Percentiles rank a stretch among this genome's conserved stretches.
phyloP scores from a whole-genome alignment of 2,329 filamentous ascomycete species.

The Gaeumannomyces sp. region DNA sequence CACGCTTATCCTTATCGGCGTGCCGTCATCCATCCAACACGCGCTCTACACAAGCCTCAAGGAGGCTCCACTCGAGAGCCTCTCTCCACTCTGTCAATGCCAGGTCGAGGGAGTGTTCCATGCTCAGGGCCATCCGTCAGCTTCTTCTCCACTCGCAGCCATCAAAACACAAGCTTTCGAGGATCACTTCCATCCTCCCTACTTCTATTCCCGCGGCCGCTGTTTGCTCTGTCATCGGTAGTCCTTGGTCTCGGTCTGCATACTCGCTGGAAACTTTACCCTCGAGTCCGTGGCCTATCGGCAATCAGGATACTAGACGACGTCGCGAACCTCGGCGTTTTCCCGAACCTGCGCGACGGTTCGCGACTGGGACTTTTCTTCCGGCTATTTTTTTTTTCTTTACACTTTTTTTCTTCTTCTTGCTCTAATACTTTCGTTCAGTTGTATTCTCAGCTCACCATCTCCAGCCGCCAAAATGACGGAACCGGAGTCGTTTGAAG shows the following conservation, averaged over 20 bases:
- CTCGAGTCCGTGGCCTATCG: not conserved
- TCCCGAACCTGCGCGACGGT: not conserved
- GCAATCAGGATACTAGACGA: not conserved
- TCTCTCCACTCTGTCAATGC: not conserved
- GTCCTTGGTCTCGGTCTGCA: too few relatives aligned
- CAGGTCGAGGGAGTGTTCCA: too few relatives aligned
- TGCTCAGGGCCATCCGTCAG: not conserved
- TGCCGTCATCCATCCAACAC: not conserved
- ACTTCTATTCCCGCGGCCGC: not conserved
- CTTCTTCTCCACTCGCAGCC: not conserved
- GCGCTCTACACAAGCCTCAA: not conserved
- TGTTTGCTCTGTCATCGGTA: not conserved
- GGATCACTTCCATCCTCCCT: not conserved
- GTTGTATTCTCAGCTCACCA: not conserved
- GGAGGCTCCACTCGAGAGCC: not conserved
- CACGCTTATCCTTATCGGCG: not conserved
- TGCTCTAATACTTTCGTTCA: not conserved
- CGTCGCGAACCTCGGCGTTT: not conserved
- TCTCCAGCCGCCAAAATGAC: conserved; percentile 46
- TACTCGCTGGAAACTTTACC: not conserved
- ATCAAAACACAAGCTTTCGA: not conserved
- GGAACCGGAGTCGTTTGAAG: conserved; percentile 71
- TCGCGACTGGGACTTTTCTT: not conserved
- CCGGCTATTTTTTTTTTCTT: conserved; percentile 29
- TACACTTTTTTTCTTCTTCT: not conserved